Evolutionary conservation across 2,329 filamentous ascomycete genomes (phyloP).

Genomic region (Colletotrichum simmondsii): DNA sequence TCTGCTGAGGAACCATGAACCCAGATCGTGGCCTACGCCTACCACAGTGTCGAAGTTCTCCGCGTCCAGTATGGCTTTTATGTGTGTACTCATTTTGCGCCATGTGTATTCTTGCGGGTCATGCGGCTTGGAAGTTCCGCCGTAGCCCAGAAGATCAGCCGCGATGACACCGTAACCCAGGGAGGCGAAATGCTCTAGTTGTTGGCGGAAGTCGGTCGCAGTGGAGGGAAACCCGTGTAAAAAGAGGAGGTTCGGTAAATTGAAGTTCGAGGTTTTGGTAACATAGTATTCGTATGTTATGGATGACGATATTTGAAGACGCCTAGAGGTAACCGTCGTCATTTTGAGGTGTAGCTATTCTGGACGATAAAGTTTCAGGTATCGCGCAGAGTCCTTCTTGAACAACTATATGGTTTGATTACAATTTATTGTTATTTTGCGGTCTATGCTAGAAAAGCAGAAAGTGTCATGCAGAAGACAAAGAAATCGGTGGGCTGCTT

Average conservation of each 20-base stretch:
- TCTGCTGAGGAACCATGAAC: constrained; percentile 44
- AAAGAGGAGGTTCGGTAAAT: constrained; percentile 52
- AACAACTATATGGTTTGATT: no score
- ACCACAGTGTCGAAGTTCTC: constrained; percentile 79
- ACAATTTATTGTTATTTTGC: not conserved
- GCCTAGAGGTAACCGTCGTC: constrained; percentile 5
- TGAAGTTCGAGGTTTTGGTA: constrained; percentile 37
- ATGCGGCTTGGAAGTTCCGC: constrained; percentile 84
- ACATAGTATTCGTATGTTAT: constrained; percentile 43
- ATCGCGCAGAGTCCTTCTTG: no score
- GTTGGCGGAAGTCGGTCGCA: constrained; percentile 54
- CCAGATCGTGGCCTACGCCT: constrained; percentile 58
- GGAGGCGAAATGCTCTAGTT: constrained; percentile 46
- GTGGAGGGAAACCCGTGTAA: constrained; percentile 62
- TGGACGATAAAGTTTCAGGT: no score
- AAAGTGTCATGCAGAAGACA: no score
- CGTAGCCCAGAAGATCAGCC: constrained; percentile 73
- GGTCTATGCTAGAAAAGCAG: not conserved
- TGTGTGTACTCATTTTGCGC: constrained; percentile 84
- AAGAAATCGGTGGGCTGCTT: not conserved
- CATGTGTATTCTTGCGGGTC: constrained; percentile 78
- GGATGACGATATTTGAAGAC: constrained; percentile 4
- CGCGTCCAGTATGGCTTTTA: constrained; percentile 80
- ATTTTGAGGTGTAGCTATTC: not conserved
- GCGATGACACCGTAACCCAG: constrained; percentile 55